Evolutionary conservation across 1,284 basidiomycete genomes (phyloP).

Genomic region (Sporisorium iseilematis-ciliati): DNA sequence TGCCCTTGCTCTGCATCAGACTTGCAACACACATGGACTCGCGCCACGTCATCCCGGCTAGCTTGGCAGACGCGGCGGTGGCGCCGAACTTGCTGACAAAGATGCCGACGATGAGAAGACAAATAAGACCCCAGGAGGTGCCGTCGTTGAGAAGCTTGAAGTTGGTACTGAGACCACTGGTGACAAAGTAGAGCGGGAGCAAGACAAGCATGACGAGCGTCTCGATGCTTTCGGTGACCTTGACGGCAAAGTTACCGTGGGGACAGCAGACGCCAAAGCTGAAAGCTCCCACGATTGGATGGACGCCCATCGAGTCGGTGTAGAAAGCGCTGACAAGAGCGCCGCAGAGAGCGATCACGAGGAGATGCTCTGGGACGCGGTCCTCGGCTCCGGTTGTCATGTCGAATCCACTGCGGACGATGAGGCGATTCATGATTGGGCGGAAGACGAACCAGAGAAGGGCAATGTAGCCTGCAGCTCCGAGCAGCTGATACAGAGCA

Average conservation of each 20-base stretch:
- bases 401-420: constrained; percentile 42
- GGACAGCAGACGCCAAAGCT: constrained; percentile 53
- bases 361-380: constrained; percentile 43
- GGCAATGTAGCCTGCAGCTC: constrained; percentile 43
- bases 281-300: constrained; percentile 57
- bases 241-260: constrained; percentile 53
- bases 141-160: constrained; percentile 52
- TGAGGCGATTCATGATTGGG: constrained; percentile 41
- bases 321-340: constrained; percentile 51
- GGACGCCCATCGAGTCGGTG: constrained; percentile 51
- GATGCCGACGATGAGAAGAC: constrained; percentile 49
- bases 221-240: constrained; percentile 55
- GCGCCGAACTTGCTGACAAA: constrained; percentile 54
- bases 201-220: constrained; percentile 47
- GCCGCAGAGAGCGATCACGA: constrained; percentile 46
- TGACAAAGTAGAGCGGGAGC: constrained; percentile 57
- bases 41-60: constrained; percentile 51
- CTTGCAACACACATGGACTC: constrained; percentile 50
- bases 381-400: constrained; percentile 37
- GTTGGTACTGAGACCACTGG: constrained; percentile 49
- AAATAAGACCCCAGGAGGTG: constrained; percentile 51
- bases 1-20: constrained; percentile 57
- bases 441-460: constrained; percentile 51
- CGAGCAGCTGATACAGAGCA: constrained; percentile 55
- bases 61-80: constrained; percentile 40